Evolutionary conservation across 768 basidiomycete genomes (phyloP).

Genomic region (Tephrocybe rancida): DNA sequence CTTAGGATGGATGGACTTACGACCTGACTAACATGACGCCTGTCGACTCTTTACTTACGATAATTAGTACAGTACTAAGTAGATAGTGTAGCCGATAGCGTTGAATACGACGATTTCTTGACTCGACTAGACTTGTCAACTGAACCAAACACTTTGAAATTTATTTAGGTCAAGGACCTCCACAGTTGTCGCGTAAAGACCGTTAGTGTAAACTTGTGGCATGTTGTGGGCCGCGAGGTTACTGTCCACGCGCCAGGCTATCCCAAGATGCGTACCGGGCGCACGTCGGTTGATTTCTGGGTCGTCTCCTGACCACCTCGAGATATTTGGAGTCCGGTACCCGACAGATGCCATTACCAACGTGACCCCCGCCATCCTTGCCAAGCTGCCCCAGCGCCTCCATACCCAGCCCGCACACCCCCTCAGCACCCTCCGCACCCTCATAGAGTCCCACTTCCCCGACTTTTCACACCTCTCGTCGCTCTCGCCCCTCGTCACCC

Average conservation of each 20-base stretch:
- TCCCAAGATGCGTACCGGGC: conserved; percentile 3
- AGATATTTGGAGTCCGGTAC: conserved; percentile 69
- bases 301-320: conserved; percentile 31
- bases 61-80: conserved; percentile 22
- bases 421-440: conserved; percentile 77
- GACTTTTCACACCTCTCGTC: conserved; percentile 74
- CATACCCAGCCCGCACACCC: conserved; percentile 83
- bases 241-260: conserved; percentile 3
- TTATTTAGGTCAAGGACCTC: not conserved
- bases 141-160: conserved; percentile 15
- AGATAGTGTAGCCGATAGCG: conserved; percentile 41
- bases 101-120: conserved; percentile 17
- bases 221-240: conserved; percentile 18
- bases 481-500: conserved; percentile 87
- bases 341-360: conserved; percentile 82
- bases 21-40: conserved; percentile 29
- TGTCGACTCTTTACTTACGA: conserved; percentile 19
- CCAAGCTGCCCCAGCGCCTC: conserved; percentile 76
- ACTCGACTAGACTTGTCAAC: conserved; percentile 21
- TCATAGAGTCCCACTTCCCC: conserved; percentile 86
- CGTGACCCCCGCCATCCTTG: conserved; percentile 80
- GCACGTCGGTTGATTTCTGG: conserved; percentile 13
- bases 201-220: no score
- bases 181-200: not conserved
- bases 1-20: conserved; percentile 28